Evolutionary conservation across 257 asterid genomes (phyloP), one percentile per base, ranked within the genome.

Genomic region (Solanum bukasovii): DNA sequence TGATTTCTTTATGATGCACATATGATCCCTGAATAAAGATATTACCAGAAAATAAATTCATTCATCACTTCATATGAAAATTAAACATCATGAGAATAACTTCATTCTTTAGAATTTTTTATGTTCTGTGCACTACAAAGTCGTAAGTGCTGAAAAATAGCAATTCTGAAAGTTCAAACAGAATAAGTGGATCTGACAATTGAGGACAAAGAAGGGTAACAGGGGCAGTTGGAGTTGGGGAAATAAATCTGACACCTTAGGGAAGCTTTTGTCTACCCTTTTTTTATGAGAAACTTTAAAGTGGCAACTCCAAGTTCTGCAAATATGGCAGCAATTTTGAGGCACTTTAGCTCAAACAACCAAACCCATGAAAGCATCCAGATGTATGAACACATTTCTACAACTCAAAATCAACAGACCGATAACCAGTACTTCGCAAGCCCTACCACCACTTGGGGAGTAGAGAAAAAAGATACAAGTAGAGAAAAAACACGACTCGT

Each of bases 1-100:
- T 97, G 91, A 97, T 97, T 91, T 96, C 98, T 93, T 94, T 97
- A 90, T 94, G 98, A 88, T 96, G 98, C 92, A 94, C 83, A 89
- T 94, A 97, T 75, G 98, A 91, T 88, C 99, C 99, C 99, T 97
- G 96, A 65, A 86, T 61, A 34, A 83, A 49, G 33, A 27, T 27
- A 89, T n/a, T 68, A 84, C n/a, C 59, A 29, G 31, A 37, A 74
- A 37, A 74, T 23, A 74, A 74, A 74, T 21, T 74, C 83, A 11
- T 37, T 35, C 52, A 87, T 13, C 75, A 68, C 75, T 29, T 68
- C 75, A 29, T 70, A 35, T 4, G 46, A 9, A 4, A 10, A 37
- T 74, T 74, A 74, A 74, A 74, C 83, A 37, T 74, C 52, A 74
- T 12, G 31, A 35, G 14, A 38, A 74, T 37, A n/a, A 74, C 6